Conservation (phyloP, 2,329 filamentous ascomycete species). For the Botryotinia convoluta region DNA sequence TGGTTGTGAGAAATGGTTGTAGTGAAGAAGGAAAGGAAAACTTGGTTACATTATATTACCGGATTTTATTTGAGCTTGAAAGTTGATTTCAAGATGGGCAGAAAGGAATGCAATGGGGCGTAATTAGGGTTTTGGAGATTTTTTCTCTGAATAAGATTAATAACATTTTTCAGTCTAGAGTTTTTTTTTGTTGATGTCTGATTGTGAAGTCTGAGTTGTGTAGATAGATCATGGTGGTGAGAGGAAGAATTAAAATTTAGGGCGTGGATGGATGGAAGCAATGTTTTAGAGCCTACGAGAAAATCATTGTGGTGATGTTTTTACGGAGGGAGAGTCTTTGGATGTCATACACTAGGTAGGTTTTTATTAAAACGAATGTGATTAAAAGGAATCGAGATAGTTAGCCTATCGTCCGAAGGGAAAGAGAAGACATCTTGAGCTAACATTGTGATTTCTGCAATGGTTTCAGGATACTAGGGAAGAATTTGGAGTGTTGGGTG, state of each 20-base stretch:
- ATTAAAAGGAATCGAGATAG: neutral
- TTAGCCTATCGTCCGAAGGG: neutral
- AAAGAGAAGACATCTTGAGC: neutral
- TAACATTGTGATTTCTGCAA: neutral
- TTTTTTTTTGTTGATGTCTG: too few relatives aligned
- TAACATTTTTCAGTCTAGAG: neutral
- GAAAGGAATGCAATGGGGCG: conserved; percentile 5
- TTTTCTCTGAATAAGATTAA: neutral
- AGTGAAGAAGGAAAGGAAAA: neutral
- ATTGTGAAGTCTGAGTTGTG: neutral
- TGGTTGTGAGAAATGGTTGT: neutral
- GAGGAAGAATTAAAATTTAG: neutral
- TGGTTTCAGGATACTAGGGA: neutral
- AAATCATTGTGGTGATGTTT: neutral
- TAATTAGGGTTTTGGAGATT: neutral
- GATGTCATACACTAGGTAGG: neutral
- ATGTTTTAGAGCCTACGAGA: neutral
- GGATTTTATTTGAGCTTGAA: neutral
- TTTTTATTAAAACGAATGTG: neutral
- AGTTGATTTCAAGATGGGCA: neutral
- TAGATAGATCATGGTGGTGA: neutral
- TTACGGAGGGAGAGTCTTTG: neutral
- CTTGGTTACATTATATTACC: conserved; percentile 1
- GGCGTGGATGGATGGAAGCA: neutral
- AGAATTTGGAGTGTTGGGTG: neutral